Evolutionary conservation across 2,329 filamentous ascomycete genomes (phyloP).

Genomic region (Colletotrichum cuscutae): DNA sequence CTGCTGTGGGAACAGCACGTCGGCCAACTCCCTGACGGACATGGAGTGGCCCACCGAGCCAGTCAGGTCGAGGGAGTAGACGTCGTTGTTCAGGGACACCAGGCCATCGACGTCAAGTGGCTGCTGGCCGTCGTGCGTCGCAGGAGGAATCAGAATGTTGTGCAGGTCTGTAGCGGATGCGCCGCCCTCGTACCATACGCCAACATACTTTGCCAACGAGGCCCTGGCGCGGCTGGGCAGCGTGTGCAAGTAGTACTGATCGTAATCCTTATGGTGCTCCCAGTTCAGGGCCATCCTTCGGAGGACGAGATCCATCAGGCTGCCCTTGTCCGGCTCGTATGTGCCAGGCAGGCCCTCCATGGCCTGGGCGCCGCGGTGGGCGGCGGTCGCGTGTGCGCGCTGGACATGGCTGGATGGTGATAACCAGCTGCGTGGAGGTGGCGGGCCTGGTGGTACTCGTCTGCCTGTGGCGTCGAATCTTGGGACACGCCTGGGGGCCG

Average conservation of each 20-base stretch:
- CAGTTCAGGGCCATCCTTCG: slow-evolving; percentile 63
- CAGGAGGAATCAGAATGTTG: slow-evolving; percentile 52
- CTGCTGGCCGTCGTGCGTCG: slow-evolving; percentile 40
- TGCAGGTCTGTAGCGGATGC: slow-evolving; percentile 62
- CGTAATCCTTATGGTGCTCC: slow-evolving; percentile 65
- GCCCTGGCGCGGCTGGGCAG: slow-evolving; percentile 64
- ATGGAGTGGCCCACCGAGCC: slow-evolving; percentile 62
- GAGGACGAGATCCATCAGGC: slow-evolving; percentile 63
- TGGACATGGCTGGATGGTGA: slow-evolving; percentile 39
- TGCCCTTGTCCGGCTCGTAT: slow-evolving; percentile 55
- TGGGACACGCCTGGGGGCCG: slow-evolving; percentile 56
- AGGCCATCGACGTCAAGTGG: slow-evolving; percentile 39
- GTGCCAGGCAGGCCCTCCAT: slow-evolving; percentile 54
- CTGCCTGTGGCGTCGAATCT: slow-evolving; percentile 59
- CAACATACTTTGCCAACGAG: slow-evolving; percentile 62
- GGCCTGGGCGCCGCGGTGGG: slow-evolving; percentile 5
- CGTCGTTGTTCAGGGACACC: slow-evolving; percentile 52
- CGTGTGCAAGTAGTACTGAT: slow-evolving; percentile 66
- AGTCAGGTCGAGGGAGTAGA: slow-evolving; percentile 65
- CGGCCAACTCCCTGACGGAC: slow-evolving; percentile 61
- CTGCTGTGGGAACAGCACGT: slow-evolving; percentile 58
- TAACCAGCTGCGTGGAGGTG: slow-evolving; percentile 68
- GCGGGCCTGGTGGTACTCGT: slow-evolving; percentile 66
- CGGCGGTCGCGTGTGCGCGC: slow-evolving; percentile 21
- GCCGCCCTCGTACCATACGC: slow-evolving; percentile 55